These are phyloP conservation scores for Handroanthus guayacan DNA, from an alignment of 257 asterid genomes.

Conservation along the genomic window DNA sequence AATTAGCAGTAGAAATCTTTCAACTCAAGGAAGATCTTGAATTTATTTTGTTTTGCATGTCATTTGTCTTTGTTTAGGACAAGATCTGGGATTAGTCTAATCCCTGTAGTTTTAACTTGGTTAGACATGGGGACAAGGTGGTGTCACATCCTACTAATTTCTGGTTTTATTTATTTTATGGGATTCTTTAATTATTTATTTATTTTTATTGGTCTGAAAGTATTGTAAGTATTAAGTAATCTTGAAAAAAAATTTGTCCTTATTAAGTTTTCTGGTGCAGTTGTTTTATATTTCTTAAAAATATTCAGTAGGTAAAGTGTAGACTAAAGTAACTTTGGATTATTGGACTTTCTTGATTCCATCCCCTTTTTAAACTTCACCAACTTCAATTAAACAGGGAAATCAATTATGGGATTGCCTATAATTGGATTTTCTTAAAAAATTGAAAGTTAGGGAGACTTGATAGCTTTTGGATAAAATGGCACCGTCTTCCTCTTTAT, in stretches of 20 bases:
- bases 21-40: conserved; percentile 43
- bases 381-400: not conserved
- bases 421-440: not conserved
- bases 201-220: not conserved
- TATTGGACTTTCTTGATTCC: conserved; percentile 14
- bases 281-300: not conserved
- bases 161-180: not conserved
- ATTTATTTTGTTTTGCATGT: not conserved
- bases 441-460: not conserved
- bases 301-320: not conserved
- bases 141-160: conserved; percentile 38
- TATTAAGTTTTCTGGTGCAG: not conserved
- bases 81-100: conserved; percentile 29
- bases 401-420: no score
- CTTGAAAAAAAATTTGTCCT: conserved; percentile 12
- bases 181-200: not conserved
- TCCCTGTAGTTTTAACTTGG: conserved; percentile 1
- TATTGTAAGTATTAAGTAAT: not conserved
- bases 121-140: conserved; percentile 36
- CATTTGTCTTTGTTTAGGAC: conserved; percentile 19
- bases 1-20: conserved; percentile 43
- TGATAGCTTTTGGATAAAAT: no score
- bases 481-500: no score
- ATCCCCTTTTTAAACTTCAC: conserved; percentile 24
- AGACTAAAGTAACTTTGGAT: no score